Base-by-base conservation (phyloP, 495 filamentous ascomycete species). In the Annulohypoxylon bovei region DNA sequence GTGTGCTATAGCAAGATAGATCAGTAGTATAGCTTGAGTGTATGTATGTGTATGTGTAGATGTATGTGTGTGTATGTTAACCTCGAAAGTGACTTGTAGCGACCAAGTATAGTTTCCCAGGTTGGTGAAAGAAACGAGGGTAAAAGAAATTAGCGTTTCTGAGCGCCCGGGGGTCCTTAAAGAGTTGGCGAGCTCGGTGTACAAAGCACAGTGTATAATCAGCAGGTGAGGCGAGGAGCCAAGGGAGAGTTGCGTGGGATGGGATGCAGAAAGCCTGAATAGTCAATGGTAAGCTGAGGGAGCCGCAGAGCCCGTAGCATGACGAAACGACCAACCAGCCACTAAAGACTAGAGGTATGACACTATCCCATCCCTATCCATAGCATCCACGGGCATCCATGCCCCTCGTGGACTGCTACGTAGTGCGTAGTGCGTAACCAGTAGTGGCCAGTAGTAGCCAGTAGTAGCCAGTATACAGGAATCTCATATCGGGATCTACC, bases 231-330 rank as follows among this genome's bases (percentile, higher is more conserved):
- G 65, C 61, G 61, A 66, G 61, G 46, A 64, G 70, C 70, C 70
- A 73, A 73, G 70, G 70, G 62, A 47, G 57, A 46, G 65, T 61
- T 59, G 66, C 66, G 70, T 33, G 70, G 70, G 70, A 73, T 73
- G 57, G 32, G 47, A 69, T 70, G 70, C 70, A 73, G 70, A 62
- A 27, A 60, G 70, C 70, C 70, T 68, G 70, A 72, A 72, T 73
- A 69, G 70, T 73, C 25, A 49, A 66, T 67, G 61, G 66, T 73
- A 73, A 73, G 70, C 70, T 73, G 70, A 73, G 70, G 65, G 65
- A 72, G 70, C 70, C 66, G 65, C 70, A 73, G 70, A 54, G 16
- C 57, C 22, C 54, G 57, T 62, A 20, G 70, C 42, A 58, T 40
- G 27, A 25, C 66, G 20, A 58, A 57, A 39, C 50, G 25, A 47